Evolutionary conservation across 495 filamentous ascomycete genomes (phyloP).

Genomic region (Podospora appendiculata): DNA sequence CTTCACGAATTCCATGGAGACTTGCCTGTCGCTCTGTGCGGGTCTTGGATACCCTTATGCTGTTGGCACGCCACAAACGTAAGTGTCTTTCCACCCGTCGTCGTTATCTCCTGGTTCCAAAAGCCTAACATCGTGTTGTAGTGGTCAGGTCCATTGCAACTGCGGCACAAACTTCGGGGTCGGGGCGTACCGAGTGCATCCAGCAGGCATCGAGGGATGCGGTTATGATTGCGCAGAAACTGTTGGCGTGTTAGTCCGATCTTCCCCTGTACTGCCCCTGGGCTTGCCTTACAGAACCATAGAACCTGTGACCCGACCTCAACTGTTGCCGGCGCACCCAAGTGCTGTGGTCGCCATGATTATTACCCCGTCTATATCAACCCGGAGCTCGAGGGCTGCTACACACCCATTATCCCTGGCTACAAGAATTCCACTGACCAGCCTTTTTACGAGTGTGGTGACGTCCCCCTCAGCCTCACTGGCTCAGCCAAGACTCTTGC

Average conservation of each 20-base stretch:
- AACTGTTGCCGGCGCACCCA: too few species aligned
- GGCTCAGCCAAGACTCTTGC: not conserved
- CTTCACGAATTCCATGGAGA: not conserved
- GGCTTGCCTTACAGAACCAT: too few species aligned
- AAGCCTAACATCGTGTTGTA: not conserved
- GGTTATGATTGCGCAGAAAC: too few species aligned
- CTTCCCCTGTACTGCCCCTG: too few species aligned
- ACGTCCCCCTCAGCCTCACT: too few species aligned
- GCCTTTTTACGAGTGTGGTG: not conserved
- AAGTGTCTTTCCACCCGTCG: too few species aligned
- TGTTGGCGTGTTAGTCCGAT: too few species aligned
- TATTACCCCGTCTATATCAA: slow-evolving; percentile 15
- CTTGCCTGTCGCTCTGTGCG: slow-evolving; percentile 3
- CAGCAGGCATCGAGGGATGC: not conserved
- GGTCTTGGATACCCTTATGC: slow-evolving; percentile 8
- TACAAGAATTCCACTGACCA: not conserved
- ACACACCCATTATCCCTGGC: slow-evolving; percentile 13
- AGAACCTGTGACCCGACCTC: too few species aligned
- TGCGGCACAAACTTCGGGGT: slow-evolving; percentile 5
- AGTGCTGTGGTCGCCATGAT: slow-evolving; percentile 3
- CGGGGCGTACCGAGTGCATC: slow-evolving; percentile 3
- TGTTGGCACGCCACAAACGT: too few species aligned
- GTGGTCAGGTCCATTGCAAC: slow-evolving; percentile 1
- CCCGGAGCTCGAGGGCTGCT: slow-evolving; percentile 18
- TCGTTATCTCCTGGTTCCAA: too few species aligned